These are phyloP conservation scores for Pythium phragmiticola DNA, from an alignment of 352 stramenopile genomes.

Conservation along the genomic window DNA sequence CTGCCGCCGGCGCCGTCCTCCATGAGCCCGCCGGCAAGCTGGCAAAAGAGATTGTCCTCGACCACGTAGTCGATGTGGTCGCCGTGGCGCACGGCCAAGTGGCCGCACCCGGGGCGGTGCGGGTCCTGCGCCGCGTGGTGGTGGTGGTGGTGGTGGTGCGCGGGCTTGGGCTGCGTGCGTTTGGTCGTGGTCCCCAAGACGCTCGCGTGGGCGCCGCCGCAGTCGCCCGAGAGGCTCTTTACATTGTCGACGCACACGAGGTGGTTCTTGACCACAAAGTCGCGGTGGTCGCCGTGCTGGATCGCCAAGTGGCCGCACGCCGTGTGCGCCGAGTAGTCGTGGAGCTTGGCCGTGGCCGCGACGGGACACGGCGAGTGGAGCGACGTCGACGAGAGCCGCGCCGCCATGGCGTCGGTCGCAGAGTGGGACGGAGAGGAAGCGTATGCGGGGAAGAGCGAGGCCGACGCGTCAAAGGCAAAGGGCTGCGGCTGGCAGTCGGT, in stretches of 20 bases:
- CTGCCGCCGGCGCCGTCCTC: constrained; percentile 35
- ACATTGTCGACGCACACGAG: constrained; percentile 76
- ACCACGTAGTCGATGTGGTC: constrained; percentile 86
- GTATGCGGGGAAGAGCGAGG: not conserved
- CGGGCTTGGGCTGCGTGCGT: not conserved
- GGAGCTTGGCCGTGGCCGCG: constrained; percentile 35
- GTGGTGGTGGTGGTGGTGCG: constrained; percentile 14
- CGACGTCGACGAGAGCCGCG: constrained; percentile 8
- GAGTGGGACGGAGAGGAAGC: not conserved
- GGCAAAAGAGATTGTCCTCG: constrained; percentile 77
- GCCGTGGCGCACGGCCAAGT: constrained; percentile 68
- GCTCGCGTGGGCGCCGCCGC: constrained; percentile 20
- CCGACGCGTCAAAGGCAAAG: not conserved
- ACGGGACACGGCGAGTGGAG: constrained; percentile 19
- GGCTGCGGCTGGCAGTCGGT: too few relatives aligned
- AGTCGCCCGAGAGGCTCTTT: constrained; percentile 43
- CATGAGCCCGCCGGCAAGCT: constrained; percentile 48
- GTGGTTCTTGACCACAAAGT: constrained; percentile 84
- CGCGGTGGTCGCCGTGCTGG: constrained; percentile 72
- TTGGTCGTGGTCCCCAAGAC: constrained; percentile 5
- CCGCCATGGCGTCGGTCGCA: constrained; percentile 1
- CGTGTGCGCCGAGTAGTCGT: constrained; percentile 62
- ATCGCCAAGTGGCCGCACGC: constrained; percentile 76
- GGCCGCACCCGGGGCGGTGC: constrained; percentile 66
- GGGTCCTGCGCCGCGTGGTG: constrained; percentile 33